A percentile compares a stretch with the other conserved stretches of the same genome.
Conservation (phyloP, 768 basidiomycete genomes). For the Mrakia gelida region DNA sequence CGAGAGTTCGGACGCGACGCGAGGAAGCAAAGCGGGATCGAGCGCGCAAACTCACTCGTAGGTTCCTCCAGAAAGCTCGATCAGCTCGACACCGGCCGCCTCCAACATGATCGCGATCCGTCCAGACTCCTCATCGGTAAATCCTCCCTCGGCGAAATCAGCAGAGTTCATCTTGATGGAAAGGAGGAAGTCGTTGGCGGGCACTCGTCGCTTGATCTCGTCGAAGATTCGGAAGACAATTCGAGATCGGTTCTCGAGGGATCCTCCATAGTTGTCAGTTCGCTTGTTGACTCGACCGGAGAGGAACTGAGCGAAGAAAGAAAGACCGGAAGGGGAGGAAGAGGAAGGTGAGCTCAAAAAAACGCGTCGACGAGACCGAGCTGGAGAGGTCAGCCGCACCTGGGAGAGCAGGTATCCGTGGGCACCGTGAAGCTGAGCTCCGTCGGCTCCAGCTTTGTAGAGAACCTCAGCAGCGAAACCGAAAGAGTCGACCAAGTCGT, state of each 20-base stretch:
- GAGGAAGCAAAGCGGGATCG: not conserved
- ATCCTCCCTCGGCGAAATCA: constrained; percentile 20
- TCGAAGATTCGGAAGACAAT: constrained; percentile 44
- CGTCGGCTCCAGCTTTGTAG: constrained; percentile 36
- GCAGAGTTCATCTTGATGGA: constrained; percentile 19
- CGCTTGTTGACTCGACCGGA: constrained; percentile 44
- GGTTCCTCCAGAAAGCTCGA: constrained; percentile 31
- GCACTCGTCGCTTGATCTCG: constrained; percentile 36
- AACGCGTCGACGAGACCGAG: too few relatives aligned
- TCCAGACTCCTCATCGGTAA: constrained; percentile 15
- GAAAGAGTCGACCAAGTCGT: constrained; percentile 36
- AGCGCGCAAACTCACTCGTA: constrained; percentile 30
- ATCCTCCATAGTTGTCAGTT: constrained; percentile 41
- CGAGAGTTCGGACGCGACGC: not conserved
- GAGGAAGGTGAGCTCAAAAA: too few relatives aligned
- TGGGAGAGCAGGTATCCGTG: constrained; percentile 34
- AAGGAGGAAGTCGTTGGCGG: constrained; percentile 19
- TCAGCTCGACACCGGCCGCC: constrained; percentile 20
- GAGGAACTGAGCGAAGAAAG: constrained; percentile 43
- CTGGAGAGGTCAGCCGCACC: too few relatives aligned
- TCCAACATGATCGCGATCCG: constrained; percentile 5
- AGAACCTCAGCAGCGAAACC: constrained; percentile 34
- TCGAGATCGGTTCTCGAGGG: constrained; percentile 44
- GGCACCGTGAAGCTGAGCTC: constrained; percentile 35
- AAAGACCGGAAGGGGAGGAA: not conserved